These are phyloP conservation scores for Phytophthora megakarya DNA, from an alignment of 352 stramenopile species.

Conservation along the genomic window DNA sequence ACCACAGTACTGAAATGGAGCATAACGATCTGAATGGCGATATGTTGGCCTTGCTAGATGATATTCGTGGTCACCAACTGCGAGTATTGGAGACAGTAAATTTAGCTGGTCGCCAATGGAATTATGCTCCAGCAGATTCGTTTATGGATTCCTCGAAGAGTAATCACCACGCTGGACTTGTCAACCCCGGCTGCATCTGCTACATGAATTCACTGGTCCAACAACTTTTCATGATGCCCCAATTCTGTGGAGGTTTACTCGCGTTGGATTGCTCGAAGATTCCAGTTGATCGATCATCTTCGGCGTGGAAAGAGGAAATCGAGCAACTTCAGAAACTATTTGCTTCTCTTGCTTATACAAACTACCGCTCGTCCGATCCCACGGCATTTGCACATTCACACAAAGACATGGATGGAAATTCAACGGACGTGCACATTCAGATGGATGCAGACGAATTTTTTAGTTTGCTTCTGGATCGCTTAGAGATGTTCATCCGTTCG, in stretches of 20 bases:
- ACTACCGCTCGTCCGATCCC: constrained; percentile 58
- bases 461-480: constrained; percentile 70
- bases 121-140: constrained; percentile 52
- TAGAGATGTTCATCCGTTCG: constrained; percentile 61
- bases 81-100: constrained; percentile 36
- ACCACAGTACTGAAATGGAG: not conserved
- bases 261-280: constrained; percentile 33
- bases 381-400: constrained; percentile 72
- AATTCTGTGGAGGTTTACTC: constrained; percentile 62
- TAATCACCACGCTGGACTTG: constrained; percentile 81
- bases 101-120: constrained; percentile 58
- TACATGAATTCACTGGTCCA: constrained; percentile 99
- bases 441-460: constrained; percentile 90
- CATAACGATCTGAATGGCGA: constrained; percentile 8
- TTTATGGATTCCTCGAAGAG: constrained; percentile 36
- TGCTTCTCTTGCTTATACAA: constrained; percentile 51
- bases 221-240: constrained; percentile 91
- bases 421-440: constrained; percentile 74
- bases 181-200: constrained; percentile 98
- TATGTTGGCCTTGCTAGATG: constrained; percentile 17
- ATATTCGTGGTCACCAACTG: constrained; percentile 34
- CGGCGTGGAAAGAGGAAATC: constrained; percentile 56
- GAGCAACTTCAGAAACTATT: constrained; percentile 75
- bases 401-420: constrained; percentile 69
- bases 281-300: constrained; percentile 4